phyloP scores from a whole-genome alignment of 2,329 filamentous ascomycete species.

The Phoma herbarum region DNA sequence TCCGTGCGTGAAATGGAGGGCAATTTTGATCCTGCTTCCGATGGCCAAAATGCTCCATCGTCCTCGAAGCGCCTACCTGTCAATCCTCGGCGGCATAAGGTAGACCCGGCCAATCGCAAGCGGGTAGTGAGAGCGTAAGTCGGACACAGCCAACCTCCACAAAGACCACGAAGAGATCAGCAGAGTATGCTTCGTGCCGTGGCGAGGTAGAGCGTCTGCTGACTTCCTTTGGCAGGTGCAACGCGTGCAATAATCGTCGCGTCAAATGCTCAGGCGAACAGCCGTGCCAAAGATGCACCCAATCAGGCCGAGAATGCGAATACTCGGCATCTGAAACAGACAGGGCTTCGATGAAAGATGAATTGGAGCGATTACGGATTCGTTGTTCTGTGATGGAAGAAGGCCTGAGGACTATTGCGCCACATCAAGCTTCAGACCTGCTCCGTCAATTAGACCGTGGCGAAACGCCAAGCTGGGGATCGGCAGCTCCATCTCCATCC shows the following conservation, averaged over 20 bases:
- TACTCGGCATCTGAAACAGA: slow-evolving; percentile 32
- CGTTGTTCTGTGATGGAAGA: slow-evolving; percentile 35
- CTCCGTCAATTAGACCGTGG: slow-evolving; percentile 24
- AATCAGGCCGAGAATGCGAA: slow-evolving; percentile 31
- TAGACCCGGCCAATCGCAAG: slow-evolving; percentile 24
- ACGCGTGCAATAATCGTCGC: slow-evolving; percentile 39
- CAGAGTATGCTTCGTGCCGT: background rate
- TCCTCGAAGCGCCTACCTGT: slow-evolving; percentile 25
- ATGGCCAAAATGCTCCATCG: slow-evolving; percentile 8
- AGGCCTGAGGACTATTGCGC: slow-evolving; percentile 25
- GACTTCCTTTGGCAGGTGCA: slow-evolving; percentile 29
- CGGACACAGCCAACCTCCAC: background rate
- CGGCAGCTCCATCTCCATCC: slow-evolving; percentile 21
- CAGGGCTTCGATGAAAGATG: slow-evolving; percentile 30
- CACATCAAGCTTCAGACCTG: slow-evolving; percentile 28
- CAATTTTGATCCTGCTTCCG: background rate
- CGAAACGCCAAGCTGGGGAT: slow-evolving; percentile 15
- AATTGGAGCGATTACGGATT: slow-evolving; percentile 34
- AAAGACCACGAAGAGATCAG: background rate
- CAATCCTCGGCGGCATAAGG: slow-evolving; percentile 27
- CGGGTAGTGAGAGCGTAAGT: slow-evolving; percentile 27
- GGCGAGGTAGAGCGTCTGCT: background rate
- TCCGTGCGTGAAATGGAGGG: slow-evolving; percentile 3
- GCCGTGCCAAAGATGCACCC: slow-evolving; percentile 37
- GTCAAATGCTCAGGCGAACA: slow-evolving; percentile 39